Base-by-base conservation (phyloP, 2,329 filamentous ascomycete genomes). In the Xylaria sp. region DNA sequence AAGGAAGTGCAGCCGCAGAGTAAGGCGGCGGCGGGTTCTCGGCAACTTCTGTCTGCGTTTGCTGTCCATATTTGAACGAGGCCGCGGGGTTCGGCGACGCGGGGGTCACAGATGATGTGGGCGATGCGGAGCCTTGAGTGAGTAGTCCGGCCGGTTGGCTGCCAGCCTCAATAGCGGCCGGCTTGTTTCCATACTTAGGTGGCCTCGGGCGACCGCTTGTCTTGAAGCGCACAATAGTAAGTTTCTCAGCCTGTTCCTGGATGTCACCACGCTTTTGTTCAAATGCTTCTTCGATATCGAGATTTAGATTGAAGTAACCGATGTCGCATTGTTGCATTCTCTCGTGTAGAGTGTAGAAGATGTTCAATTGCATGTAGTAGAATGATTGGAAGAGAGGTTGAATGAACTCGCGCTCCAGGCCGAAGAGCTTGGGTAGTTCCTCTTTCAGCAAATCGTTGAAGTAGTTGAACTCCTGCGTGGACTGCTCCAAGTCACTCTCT, bases 311-410 rank as follows among this genome's bases (percentile, higher is more conserved):
- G 81, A 99, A 99, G 83, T 99, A 99, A 70, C 94, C 94, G 78
- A 99, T 99, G 78, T 98, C 94, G 80, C 97, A 94, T 74, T 88
- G 90, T 83, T 99, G 96, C 96, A 99, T 99, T 82, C 91, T 94
- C 82, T 98, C 95, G 80, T 99, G 96, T 63, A 99, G 86, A 0
- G 96, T 99, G 82, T 99, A 99, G 81, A 98, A 99, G 73, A 99
- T 93, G 81, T 99, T 99, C 73, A 99, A 89, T 82, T 99, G 96
- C 96, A 99, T 99, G 85, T 98, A 99, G 84, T 99, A 99, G 84
- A 99, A 99, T 10, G 93, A 97, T 81, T 98, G 96, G 86, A 99
- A 99, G 8, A 99, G 89, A 2, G 96, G 96, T 74, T 93, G 91
- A 81, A 99, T 99, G 80, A 99, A 98, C 81, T 98, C 92, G 72